Evolutionary conservation across 1,284 basidiomycete species (phyloP).

Genomic region (Ceraceosorus guamensis): DNA sequence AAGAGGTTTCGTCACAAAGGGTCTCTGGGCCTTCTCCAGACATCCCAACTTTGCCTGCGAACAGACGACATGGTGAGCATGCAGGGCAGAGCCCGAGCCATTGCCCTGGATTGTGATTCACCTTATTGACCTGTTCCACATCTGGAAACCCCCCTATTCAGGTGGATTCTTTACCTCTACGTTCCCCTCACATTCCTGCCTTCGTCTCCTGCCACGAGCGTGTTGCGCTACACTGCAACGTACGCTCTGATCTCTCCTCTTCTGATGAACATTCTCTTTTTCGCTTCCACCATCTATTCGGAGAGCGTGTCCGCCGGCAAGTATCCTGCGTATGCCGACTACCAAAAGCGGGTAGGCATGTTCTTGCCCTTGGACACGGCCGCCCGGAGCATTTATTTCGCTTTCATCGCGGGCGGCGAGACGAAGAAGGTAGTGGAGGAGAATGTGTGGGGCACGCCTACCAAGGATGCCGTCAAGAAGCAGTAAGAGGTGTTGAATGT

Average conservation of each 20-base stretch:
- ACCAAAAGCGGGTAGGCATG: slow-evolving; percentile 73
- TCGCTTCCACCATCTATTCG: slow-evolving; percentile 55
- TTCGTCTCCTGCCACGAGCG: slow-evolving; percentile 54
- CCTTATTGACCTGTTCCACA: not conserved
- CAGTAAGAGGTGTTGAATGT: no score
- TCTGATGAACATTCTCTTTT: slow-evolving; percentile 35
- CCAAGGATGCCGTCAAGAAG: no score
- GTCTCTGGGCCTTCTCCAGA: slow-evolving; percentile 75
- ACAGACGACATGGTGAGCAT: slow-evolving; percentile 61
- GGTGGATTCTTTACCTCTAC: slow-evolving; percentile 56
- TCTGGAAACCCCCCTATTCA: not conserved
- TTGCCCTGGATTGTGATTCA: not conserved
- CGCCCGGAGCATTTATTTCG: slow-evolving; percentile 45
- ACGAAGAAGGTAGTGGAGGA: slow-evolving; percentile 21
- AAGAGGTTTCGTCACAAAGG: slow-evolving; percentile 75
- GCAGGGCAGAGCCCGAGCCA: no score
- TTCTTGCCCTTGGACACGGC: slow-evolving; percentile 59
- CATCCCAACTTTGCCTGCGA: slow-evolving; percentile 90
- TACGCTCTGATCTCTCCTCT: slow-evolving; percentile 33
- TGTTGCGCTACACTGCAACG: slow-evolving; percentile 31
- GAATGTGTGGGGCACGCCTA: slow-evolving; percentile 27
- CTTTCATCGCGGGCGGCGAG: slow-evolving; percentile 19
- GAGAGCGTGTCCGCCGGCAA: slow-evolving; percentile 71
- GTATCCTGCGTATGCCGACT: slow-evolving; percentile 69
- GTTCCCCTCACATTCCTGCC: slow-evolving; percentile 51